A percentile compares a stretch with the other conserved stretches of the same genome.
phyloP scores from a whole-genome alignment of 306 rosid genomes.

The Astragalus glycyphyllos region DNA sequence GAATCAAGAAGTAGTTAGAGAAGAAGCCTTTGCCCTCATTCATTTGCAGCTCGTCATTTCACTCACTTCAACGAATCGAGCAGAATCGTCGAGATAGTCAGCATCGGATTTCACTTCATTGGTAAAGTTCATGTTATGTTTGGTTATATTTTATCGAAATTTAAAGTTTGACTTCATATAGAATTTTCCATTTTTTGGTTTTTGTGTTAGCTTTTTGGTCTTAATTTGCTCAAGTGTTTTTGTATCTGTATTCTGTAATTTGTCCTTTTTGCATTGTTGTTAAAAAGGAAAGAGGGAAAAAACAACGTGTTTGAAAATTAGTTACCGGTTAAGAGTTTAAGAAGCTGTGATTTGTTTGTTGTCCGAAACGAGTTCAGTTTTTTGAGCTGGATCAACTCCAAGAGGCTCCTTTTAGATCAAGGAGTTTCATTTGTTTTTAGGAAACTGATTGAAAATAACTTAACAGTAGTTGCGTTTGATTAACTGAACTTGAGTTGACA shows the following conservation, averaged over 20 bases:
- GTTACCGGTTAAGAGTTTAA: not conserved
- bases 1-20: not conserved
- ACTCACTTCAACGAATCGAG: conserved; percentile 7
- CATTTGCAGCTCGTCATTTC: conserved; percentile 3
- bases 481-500: conserved; percentile 18
- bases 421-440: not conserved
- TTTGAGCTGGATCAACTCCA: conserved; percentile 31
- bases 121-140: conserved; percentile 36
- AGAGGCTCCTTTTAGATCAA: conserved; percentile 15
- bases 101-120: conserved; percentile 34
- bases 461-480: conserved; percentile 2
- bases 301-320: not conserved
- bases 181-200: not conserved
- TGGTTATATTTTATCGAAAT: not conserved
- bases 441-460: conserved; percentile 16
- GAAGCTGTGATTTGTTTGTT: conserved; percentile 17
- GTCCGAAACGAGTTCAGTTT: conserved; percentile 12
- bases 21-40: not conserved
- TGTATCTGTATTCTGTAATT: not conserved
- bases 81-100: conserved; percentile 6
- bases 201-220: not conserved
- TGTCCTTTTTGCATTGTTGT: conserved; percentile 16
- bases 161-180: conserved; percentile 24
- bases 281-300: not conserved
- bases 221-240: conserved; percentile 2